Evolutionary conservation across 805 yeast genomes (phyloP), one percentile per base, ranked within the genome.

Genomic region (Suhomyces xylopsoci): DNA sequence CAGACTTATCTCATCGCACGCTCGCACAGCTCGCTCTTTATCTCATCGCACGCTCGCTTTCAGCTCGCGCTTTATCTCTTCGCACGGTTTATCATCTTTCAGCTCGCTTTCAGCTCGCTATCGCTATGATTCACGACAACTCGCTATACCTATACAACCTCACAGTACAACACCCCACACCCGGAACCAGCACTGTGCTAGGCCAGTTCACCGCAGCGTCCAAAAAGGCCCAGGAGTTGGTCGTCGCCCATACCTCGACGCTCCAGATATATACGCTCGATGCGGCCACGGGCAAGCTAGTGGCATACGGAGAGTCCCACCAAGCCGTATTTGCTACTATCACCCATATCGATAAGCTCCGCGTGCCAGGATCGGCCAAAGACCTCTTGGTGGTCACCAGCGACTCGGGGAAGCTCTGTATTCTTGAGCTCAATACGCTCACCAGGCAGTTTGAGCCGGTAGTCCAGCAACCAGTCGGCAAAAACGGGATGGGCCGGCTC

Each of bases 351-450:
- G 73, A 71, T 5, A 72, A 80, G 22, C 68, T 90, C 51, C 77
- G 82, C 19, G 64, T 79, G 9, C 74, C 81, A 0, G 90, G 87
- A 0, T 63, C 82, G 0, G 64, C 74, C 0, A 74, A 71, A 50
- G 94, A 90, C 57, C 71, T 72, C 25, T 55, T 92, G n/a, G 79
- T 85, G 6, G 63, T 90, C 2, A 81, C 93, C 0, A 83, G 94
- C 0, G 97, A 92, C 62, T 80, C 96, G 1, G 97, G 97, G 0
- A 82, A 82, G 53, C 56, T 91, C 19, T 71, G 82, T 0, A 63
- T 88, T 0, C 67, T 84, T 9, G 80, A 82, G 51, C 77, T 79
- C 53, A 67, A 76, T 32, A 61, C 67, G 2, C 7, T 22, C 64
- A 63, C 3, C 62, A 58, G 62, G 20, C 65, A 61, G 47, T 82